Evolutionary conservation across 2,329 filamentous ascomycete species (phyloP), one percentile per base, ranked within the genome.

Genomic region (Aspergillus pseudoglaucus): DNA sequence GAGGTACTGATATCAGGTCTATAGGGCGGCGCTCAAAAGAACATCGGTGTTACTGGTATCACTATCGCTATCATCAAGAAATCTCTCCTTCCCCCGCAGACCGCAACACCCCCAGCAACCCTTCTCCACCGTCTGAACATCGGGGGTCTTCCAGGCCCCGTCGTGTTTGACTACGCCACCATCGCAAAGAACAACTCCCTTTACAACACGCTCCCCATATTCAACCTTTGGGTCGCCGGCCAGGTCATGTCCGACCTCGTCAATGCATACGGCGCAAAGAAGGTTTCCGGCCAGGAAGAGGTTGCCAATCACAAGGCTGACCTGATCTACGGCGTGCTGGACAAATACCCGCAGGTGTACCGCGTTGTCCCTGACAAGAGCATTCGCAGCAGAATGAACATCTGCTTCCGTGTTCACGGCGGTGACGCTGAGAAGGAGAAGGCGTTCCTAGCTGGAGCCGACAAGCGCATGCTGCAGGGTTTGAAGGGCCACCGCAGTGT

Each of bases 201-300:
- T 23, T 97, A 97, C 75, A 97, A 97, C 71, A 97, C 91, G 0
- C 75, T 97, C 9, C 90, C 88, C 61, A 95, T 97, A 61, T 95
- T 97, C 61, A 90, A 91, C 66, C 87, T 96, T 33, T 97, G 85
- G 60, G 81, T 96, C 46, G 88, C 88, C 14, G 90, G 90, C n/a
- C 83, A 88, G 65, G 90, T 97, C 45, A 84, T 97, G 63, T 82
- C 87, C 62, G 83, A 80, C 54, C 78, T 95, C 1, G 76, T 95
- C 12, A 62, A 72, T 15, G 79, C 75, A 0, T 87, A 81, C 66
- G 77, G 82, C 2, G 69, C 83, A 56, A 70, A 76, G 51, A 88
- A 85, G 61, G 85, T 94, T 5, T 75, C 80, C 14, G 88, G 86
- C 1, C 91, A 96, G 65, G 77, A 95, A 68, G 78, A 77, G 0